A percentile compares a stretch with the other conserved stretches of the same genome.
These are phyloP conservation scores for Aspergillus coremiiformis DNA, from an alignment of 495 filamentous ascomycete genomes.

Conservation along the genomic window DNA sequence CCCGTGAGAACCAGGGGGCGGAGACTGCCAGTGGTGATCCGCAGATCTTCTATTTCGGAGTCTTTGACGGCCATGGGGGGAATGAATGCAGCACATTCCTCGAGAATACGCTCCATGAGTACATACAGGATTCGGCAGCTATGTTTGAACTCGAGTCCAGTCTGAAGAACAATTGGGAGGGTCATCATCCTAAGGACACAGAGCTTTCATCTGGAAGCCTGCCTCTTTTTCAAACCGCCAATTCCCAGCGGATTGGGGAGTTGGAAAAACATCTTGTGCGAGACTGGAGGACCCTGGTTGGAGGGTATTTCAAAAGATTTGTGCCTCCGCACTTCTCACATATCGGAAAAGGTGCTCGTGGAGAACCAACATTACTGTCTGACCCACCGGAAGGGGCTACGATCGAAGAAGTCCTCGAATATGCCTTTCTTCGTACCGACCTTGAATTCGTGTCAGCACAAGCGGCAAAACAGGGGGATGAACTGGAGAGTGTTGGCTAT, in stretches of 20 bases:
- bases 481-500: constrained; percentile 57
- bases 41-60: constrained; percentile 92
- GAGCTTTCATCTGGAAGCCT: constrained; percentile 15
- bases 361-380: background rate
- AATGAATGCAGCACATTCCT: constrained; percentile 82
- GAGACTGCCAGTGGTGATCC: constrained; percentile 77
- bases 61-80: constrained; percentile 96
- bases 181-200: constrained; percentile 4
- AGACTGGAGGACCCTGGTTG: constrained; percentile 77
- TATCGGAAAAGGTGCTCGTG: constrained; percentile 14
- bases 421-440: constrained; percentile 88
- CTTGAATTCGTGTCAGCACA: constrained; percentile 87
- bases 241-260: constrained; percentile 31
- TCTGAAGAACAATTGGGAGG: constrained; percentile 30
- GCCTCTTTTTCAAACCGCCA: constrained; percentile 36
- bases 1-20: constrained; percentile 46
- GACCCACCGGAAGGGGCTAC: constrained; percentile 22
- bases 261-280: constrained; percentile 61
- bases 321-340: constrained; percentile 58
- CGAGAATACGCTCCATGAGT: constrained; percentile 74
- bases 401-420: constrained; percentile 56
- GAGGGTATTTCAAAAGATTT: constrained; percentile 91
- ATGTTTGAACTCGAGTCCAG: constrained; percentile 70
- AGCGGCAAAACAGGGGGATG: constrained; percentile 63
- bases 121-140: constrained; percentile 71